Conservation (phyloP, 805 yeast genomes). For the Priceomyces medius region DNA sequence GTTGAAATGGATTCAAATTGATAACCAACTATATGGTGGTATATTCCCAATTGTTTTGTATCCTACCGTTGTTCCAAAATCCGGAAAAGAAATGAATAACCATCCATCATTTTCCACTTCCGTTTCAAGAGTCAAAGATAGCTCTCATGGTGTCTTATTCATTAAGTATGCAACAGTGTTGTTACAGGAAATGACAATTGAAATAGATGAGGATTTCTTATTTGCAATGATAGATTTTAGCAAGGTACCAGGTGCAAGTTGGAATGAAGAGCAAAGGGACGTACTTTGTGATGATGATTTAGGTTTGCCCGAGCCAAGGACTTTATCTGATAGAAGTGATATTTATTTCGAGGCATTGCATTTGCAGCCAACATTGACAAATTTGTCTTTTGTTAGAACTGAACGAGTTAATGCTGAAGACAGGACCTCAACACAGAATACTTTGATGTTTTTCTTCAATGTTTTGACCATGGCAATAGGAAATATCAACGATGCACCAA, state of each 20-base stretch:
- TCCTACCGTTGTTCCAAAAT: slow-evolving; percentile 87
- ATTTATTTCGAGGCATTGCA: slow-evolving; percentile 90
- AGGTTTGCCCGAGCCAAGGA: slow-evolving; percentile 70
- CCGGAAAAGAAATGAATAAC: slow-evolving; percentile 74
- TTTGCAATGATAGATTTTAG: slow-evolving; percentile 78
- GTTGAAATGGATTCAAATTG: slow-evolving; percentile 92
- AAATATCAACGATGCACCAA: slow-evolving; percentile 95
- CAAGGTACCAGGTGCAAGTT: slow-evolving; percentile 78
- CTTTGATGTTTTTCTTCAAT: slow-evolving; percentile 75
- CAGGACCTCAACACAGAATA: slow-evolving; percentile 52
- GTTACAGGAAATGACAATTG: slow-evolving; percentile 87
- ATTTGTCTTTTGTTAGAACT: slow-evolving; percentile 87
- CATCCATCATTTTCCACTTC: slow-evolving; percentile 93
- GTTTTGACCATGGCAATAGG: slow-evolving; percentile 96
- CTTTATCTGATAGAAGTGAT: slow-evolving; percentile 59
- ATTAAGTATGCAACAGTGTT: slow-evolving; percentile 89
- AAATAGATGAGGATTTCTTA: slow-evolving; percentile 90
- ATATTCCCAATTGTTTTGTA: slow-evolving; percentile 83
- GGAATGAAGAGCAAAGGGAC: slow-evolving; percentile 51
- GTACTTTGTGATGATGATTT: slow-evolving; percentile 60
- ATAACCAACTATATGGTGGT: slow-evolving; percentile 87
- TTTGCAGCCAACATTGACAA: slow-evolving; percentile 85
- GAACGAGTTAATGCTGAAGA: slow-evolving; percentile 72
- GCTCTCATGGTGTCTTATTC: slow-evolving; percentile 83
- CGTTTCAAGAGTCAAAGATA: slow-evolving; percentile 79